Base-by-base conservation (phyloP, 495 filamentous ascomycete genomes). In the Aspergillus indologenus region DNA sequence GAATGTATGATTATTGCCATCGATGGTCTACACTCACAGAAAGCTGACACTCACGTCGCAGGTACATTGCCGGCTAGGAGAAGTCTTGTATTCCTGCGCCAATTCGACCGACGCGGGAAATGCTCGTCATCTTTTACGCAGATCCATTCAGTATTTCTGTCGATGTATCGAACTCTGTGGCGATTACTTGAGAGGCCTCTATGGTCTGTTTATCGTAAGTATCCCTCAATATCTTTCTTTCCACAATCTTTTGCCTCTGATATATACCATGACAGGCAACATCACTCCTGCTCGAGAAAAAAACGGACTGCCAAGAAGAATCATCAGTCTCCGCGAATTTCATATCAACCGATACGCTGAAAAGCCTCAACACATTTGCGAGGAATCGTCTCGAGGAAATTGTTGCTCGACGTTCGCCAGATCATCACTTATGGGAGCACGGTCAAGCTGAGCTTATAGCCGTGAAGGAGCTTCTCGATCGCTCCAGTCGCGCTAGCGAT, bases 111-210 rank as follows among this genome's bases (percentile, higher is more conserved):
- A 75, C 2, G 67, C 74, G 15, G 75, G 70, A 3, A 64, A 71
- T 9, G 67, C 77, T 22, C 61, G 74, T 44, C 82, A 83, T 60
- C 75, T 79, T 51, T 75, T 92, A 59, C 69, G 79, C 21, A 89
- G 90, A 65, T 86, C 92, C 7, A 74, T 96, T 52, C 86, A 89
- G 59, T 82, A 91, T 60, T 98, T 94, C 67, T 88, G 89, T 60
- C 81, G 94, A 60, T 94, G 91, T 65, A 83, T 98, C 58, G 94
- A 98, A 75, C 83, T 98, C 26, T 97, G 92, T 68, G 89, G 95
- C 57, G 87, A 89, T 68, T 98, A 97, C 71, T 70, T 98, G 56
- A 85, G 94, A 56, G 94, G 93, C 1, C 92, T 89, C 66, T 98
- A 97, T 71, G 94, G 94, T 21, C 77, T 98, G 56, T 89, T 88